Conservation (phyloP, 257 asterid species). For the Parsonsia alboflavescens region DNA sequence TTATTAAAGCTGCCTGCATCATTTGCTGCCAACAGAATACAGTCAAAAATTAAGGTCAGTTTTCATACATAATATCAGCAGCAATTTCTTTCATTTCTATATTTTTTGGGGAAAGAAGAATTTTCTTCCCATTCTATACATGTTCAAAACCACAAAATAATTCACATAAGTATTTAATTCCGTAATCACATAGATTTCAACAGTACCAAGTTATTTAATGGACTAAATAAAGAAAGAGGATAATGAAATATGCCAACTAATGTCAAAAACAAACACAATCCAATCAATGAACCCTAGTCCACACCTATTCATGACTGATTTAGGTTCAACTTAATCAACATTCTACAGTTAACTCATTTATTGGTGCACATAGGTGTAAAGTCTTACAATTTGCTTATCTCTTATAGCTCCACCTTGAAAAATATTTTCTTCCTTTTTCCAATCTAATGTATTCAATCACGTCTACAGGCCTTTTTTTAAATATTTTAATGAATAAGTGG, state of each 20-base stretch:
- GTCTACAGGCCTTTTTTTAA: background rate
- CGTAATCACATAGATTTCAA: background rate
- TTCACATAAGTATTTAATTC: background rate
- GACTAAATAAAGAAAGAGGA: background rate
- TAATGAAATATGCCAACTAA: background rate
- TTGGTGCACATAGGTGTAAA: background rate
- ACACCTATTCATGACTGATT: background rate
- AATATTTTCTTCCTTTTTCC: background rate
- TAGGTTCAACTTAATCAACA: background rate
- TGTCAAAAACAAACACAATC: background rate
- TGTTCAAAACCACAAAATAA: background rate
- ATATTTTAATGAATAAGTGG: background rate
- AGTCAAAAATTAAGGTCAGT: slow-evolving; percentile 3
- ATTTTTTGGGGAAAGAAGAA: background rate
- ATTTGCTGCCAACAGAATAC: slow-evolving; percentile 57
- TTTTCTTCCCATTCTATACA: background rate
- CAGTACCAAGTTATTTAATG: background rate
- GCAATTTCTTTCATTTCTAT: background rate
- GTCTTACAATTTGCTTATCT: background rate
- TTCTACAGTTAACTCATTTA: background rate
- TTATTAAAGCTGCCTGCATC: slow-evolving; percentile 97
- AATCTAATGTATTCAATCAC: background rate
- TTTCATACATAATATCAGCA: background rate
- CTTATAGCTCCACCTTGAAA: background rate
- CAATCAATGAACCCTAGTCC: slow-evolving; percentile 9